Conservation (phyloP, 495 filamentous ascomycete genomes). For the Aspergillus incahuasiensis region DNA sequence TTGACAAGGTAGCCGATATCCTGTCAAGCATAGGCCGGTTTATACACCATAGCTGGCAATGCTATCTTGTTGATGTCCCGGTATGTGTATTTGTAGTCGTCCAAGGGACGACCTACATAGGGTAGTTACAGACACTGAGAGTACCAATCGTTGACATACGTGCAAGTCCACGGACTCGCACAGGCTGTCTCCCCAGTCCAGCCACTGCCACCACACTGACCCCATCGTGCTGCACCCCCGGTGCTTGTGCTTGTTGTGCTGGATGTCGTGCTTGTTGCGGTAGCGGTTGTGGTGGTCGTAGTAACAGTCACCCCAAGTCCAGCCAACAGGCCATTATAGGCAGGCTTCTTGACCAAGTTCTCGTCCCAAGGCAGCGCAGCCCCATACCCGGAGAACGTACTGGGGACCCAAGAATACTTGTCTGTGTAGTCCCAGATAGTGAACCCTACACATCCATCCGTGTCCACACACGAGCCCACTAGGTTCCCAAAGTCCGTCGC, state of each 20-base stretch:
- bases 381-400: slow-evolving; percentile 49
- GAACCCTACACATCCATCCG: slow-evolving; percentile 59
- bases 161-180: slow-evolving; percentile 35
- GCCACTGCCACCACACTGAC: slow-evolving; percentile 47
- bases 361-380: slow-evolving; percentile 50
- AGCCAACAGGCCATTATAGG: slow-evolving; percentile 41
- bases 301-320: slow-evolving; percentile 24
- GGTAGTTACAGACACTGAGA: slow-evolving; percentile 47
- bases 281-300: slow-evolving; percentile 23
- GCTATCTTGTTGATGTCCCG: too few relatives aligned
- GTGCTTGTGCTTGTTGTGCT: slow-evolving; percentile 18
- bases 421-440: slow-evolving; percentile 66
- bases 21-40: too few relatives aligned
- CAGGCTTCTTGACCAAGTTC: slow-evolving; percentile 54
- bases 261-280: slow-evolving; percentile 12
- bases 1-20: too few relatives aligned
- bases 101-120: too few relatives aligned
- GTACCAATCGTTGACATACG: slow-evolving; percentile 36
- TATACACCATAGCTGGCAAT: too few relatives aligned
- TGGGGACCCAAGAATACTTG: slow-evolving; percentile 57
- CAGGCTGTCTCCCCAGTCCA: slow-evolving; percentile 48
- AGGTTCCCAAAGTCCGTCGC: slow-evolving; percentile 52
- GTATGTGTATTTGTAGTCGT: too few relatives aligned
- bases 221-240: slow-evolving; percentile 23
- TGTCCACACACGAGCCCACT: slow-evolving; percentile 54